phyloP scores from a whole-genome alignment of 1,284 basidiomycete species.

The Trichosporon coremiiforme region DNA sequence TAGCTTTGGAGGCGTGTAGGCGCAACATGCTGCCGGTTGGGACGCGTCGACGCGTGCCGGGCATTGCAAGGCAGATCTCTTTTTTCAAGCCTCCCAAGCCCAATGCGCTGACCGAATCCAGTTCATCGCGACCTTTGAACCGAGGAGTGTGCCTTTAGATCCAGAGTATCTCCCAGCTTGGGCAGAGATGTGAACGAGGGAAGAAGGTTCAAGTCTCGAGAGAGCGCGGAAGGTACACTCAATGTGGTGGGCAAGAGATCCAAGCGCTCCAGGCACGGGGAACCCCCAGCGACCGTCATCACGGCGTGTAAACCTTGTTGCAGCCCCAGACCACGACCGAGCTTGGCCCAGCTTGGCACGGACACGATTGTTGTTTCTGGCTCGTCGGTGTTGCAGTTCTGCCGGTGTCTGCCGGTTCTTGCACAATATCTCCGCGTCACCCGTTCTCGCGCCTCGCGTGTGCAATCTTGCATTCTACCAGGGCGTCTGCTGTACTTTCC shows the following conservation, averaged over 20 bases:
- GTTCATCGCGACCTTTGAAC: constrained; percentile 55
- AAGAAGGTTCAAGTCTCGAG: background rate
- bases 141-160: constrained; percentile 40
- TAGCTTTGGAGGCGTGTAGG: background rate
- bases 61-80: background rate
- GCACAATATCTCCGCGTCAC: background rate
- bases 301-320: constrained; percentile 13
- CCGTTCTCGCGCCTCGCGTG: background rate
- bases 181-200: constrained; percentile 27
- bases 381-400: background rate
- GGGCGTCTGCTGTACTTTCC: background rate
- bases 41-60: constrained; percentile 15
- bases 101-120: constrained; percentile 23
- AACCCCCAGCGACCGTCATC: constrained; percentile 9
- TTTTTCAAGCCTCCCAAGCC: background rate
- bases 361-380: background rate
- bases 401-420: background rate
- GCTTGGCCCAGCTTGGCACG: constrained; percentile 7
- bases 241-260: constrained; percentile 18
- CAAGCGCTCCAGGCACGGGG: constrained; percentile 8
- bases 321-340: background rate
- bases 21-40: background rate
- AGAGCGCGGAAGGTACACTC: background rate
- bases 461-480: background rate
- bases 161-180: constrained; percentile 39